Conservation (phyloP, 805 yeast species). For the Metschnikowia sp. region DNA sequence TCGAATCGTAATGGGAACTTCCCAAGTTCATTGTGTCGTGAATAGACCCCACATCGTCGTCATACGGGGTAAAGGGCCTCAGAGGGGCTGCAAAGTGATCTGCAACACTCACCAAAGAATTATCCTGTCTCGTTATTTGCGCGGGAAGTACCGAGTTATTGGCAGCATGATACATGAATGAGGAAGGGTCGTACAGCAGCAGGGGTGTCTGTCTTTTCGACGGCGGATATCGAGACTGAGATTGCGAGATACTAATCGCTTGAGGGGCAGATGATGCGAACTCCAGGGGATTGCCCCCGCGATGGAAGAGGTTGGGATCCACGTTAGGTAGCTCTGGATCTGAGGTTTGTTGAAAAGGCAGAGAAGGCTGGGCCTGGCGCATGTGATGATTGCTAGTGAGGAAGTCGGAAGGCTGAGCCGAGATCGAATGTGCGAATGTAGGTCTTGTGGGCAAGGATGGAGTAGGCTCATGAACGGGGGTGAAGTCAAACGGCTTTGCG, state of each 20-base stretch:
- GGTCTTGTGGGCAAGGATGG: slow-evolving; percentile 6
- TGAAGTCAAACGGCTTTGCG: neutral
- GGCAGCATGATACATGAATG: slow-evolving; percentile 10
- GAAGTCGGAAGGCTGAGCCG: slow-evolving; percentile 7
- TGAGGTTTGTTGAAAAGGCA: slow-evolving; percentile 5
- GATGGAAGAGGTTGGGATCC: slow-evolving; percentile 5
- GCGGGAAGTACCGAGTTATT: slow-evolving; percentile 11
- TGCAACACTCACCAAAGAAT: slow-evolving; percentile 30
- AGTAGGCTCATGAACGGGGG: neutral
- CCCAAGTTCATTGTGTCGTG: slow-evolving; percentile 9
- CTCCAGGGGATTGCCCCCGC: slow-evolving; percentile 3
- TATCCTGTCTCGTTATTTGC: slow-evolving; percentile 21
- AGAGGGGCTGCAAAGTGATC: slow-evolving; percentile 21
- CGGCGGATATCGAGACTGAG: slow-evolving; percentile 10
- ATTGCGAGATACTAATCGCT: slow-evolving; percentile 5
- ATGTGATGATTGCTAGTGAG: neutral
- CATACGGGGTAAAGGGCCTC: slow-evolving; percentile 19
- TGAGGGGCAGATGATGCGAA: slow-evolving; percentile 10
- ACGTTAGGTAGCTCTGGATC: slow-evolving; percentile 4
- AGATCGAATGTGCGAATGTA: slow-evolving; percentile 4
- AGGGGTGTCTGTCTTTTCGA: slow-evolving; percentile 13
- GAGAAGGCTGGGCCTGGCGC: slow-evolving; percentile 1
- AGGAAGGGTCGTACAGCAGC: slow-evolving; percentile 18
- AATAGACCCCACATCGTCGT: slow-evolving; percentile 13
- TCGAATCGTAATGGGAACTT: slow-evolving; percentile 1